Base-by-base conservation (phyloP, 148 eudicot genomes). In the Agrostemma githago region DNA sequence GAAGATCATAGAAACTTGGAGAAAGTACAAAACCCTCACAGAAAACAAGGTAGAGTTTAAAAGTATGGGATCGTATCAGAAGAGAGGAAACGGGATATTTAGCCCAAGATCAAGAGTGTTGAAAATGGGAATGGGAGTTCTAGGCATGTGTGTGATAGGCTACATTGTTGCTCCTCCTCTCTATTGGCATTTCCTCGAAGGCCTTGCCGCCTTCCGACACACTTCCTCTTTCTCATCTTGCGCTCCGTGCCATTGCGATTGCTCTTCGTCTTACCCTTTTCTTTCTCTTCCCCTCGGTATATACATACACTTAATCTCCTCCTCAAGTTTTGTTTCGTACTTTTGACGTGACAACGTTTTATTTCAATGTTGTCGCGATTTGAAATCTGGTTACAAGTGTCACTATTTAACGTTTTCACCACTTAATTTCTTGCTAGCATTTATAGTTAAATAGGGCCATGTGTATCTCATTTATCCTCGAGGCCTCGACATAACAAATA, bases 141-240 rank as follows among this genome's bases (percentile, higher is more conserved):
- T 93, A 82, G 96, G 89, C 9, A 72, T 85, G 75, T 86, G 88
- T 78, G 79, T 90, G 37, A 84, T 82, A 16, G 96, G 92, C 2
- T 93, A 91, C 83, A 93, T 91, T 70, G 79, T 89, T 6, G 92
- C 94, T 4, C 96, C 96, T 3, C 96, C 94, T 7, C 83, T 90
- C 21, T 89, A 84, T 72, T 92, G 91, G 91, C 90, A 90, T 70
- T 77, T 83, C 40, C 71, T 82, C 53, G 91, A 88, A 58, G 74
- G 70, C 48, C 2, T 81, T 21, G 80, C 80, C 0, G 48, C 65
- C 8, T 65, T 74, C 17, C 51, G 48, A 37, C 81, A 19, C 71
- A 64, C 75, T 53, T 78, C 84, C 4, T 81, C 84, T 41, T 81
- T 83, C 37, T 71, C 84, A 43, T 78, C 86, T 38, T 89, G 93